Evolutionary conservation across 352 stramenopile genomes (phyloP), one percentile per base, ranked within the genome.

Genomic region (Phytopythium mirpurense): DNA sequence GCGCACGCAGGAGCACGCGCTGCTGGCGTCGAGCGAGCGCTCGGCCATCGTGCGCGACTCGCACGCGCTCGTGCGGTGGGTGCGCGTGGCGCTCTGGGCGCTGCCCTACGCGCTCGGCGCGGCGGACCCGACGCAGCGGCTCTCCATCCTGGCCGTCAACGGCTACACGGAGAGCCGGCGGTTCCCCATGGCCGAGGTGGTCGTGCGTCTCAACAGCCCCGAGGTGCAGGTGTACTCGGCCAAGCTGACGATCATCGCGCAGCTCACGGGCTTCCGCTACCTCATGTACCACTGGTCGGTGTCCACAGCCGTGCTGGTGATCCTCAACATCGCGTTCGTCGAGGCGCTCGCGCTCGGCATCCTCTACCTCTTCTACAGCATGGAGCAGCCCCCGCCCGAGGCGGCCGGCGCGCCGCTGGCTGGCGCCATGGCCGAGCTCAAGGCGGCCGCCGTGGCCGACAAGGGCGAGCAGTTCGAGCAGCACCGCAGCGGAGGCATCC

Each of bases 201-300:
- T 69, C 1, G 60, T 93, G 43, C 57, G 58, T 56, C 46, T 93
- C 19, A 91, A 87, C 54, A 84, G 85, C 19, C 80, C 83, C 2
- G 63, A 65, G 52, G 35, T 93, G 51, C 83, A 93, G 49, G 67
- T 91, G 8, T 89, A 88, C 59, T 63, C 59, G 24, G 80, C 75
- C 24, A 84, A 85, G 58, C 72, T 93, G 35, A 91, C 76, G 54
- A 75, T 93, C 51, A 86, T 93, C 53, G 80, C 83, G 24, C 83
- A 93, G 64, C 68, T 93, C 43, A 79, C 78, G 42, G 83, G 83
- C 8, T 65, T 93, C 43, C 80, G 78, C 19, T 93, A 90, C 44
- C 65, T 91, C 53, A 93, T 93, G 83, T 93, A 93, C 63, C 79
- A 93, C 71, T 93, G 83, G 82, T 74, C 78, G 27, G 51, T 90